Evolutionary conservation across 345 rosid genomes (phyloP).

Genomic region (Salix koriyanagi): DNA sequence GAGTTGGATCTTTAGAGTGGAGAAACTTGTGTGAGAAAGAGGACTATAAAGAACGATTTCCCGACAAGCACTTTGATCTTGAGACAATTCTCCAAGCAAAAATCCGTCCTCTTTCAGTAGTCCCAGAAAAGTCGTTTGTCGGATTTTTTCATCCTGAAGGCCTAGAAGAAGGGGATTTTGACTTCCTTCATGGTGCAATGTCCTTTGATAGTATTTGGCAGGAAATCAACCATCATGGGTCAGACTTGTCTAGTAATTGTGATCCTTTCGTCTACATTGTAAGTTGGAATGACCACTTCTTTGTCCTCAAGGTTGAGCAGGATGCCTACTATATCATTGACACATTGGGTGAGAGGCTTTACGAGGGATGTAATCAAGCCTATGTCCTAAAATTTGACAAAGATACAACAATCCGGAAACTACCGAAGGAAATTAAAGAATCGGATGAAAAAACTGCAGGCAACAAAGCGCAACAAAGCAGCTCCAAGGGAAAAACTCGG

Average conservation of each 20-base stretch:
- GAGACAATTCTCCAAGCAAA: slow-evolving; percentile 59
- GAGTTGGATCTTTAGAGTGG: slow-evolving; percentile 67
- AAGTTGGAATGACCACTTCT: slow-evolving; percentile 77
- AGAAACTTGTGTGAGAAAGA: slow-evolving; percentile 61
- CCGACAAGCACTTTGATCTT: slow-evolving; percentile 71
- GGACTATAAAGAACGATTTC: slow-evolving; percentile 39
- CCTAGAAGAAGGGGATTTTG: slow-evolving; percentile 44
- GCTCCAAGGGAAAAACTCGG: slow-evolving; percentile 5
- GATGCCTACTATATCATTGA: slow-evolving; percentile 67
- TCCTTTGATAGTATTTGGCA: slow-evolving; percentile 68
- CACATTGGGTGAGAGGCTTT: slow-evolving; percentile 66
- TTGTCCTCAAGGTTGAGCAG: slow-evolving; percentile 50
- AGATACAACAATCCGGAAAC: slow-evolving; percentile 33
- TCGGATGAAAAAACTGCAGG: slow-evolving; percentile 16
- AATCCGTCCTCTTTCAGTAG: slow-evolving; percentile 39
- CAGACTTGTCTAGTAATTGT: slow-evolving; percentile 2
- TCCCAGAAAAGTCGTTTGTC: slow-evolving; percentile 47
- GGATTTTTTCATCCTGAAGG: slow-evolving; percentile 68
- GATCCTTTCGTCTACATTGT: slow-evolving; percentile 45
- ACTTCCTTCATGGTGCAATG: slow-evolving; percentile 62
- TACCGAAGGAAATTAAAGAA: slow-evolving; percentile 15
- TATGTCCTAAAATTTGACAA: slow-evolving; percentile 52
- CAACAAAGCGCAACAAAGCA: not conserved
- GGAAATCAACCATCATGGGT: slow-evolving; percentile 34
- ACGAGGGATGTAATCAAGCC: slow-evolving; percentile 59